A percentile compares a stretch with the other conserved stretches of the same genome.
These are phyloP conservation scores for Plasmopara viticola DNA, from an alignment of 352 stramenopile genomes.

Conservation along the genomic window DNA sequence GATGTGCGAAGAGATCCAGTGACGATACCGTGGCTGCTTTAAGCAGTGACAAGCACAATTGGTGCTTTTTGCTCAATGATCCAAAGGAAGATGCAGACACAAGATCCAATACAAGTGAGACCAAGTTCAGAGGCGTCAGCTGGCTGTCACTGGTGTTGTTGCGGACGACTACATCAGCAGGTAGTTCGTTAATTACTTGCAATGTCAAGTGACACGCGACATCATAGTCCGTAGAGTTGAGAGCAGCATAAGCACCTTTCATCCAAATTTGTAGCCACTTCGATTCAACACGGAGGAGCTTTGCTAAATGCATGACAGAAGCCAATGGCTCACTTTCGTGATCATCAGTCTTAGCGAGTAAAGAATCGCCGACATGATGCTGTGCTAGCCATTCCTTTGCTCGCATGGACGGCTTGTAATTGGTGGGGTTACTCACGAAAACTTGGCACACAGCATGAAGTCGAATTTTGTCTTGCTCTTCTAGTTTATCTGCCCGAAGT, in stretches of 20 bases:
- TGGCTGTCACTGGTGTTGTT: constrained; percentile 10
- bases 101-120: constrained; percentile 64
- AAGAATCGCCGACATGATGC: constrained; percentile 7
- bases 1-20: constrained; percentile 37
- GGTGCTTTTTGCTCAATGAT: constrained; percentile 55
- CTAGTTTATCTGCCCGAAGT: constrained; percentile 19
- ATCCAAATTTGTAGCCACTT: constrained; percentile 43
- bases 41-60: constrained; percentile 34
- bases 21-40: constrained; percentile 21
- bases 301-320: constrained; percentile 45
- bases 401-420: constrained; percentile 46
- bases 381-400: constrained; percentile 41
- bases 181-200: constrained; percentile 28
- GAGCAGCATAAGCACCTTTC: constrained; percentile 57
- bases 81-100: constrained; percentile 53
- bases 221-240: constrained; percentile 67
- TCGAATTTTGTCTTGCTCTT: constrained; percentile 18
- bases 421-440: constrained; percentile 55
- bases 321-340: constrained; percentile 26
- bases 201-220: constrained; percentile 44
- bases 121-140: constrained; percentile 34
- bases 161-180: constrained; percentile 4
- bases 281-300: constrained; percentile 38
- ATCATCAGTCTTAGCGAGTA: constrained; percentile 3
- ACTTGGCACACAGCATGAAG: constrained; percentile 44